Percentiles rank a stretch among this genome's conserved stretches.
Evolutionary conservation across 2,329 filamentous ascomycete species (phyloP).

Genomic region (Akanthomyces muscarius): DNA sequence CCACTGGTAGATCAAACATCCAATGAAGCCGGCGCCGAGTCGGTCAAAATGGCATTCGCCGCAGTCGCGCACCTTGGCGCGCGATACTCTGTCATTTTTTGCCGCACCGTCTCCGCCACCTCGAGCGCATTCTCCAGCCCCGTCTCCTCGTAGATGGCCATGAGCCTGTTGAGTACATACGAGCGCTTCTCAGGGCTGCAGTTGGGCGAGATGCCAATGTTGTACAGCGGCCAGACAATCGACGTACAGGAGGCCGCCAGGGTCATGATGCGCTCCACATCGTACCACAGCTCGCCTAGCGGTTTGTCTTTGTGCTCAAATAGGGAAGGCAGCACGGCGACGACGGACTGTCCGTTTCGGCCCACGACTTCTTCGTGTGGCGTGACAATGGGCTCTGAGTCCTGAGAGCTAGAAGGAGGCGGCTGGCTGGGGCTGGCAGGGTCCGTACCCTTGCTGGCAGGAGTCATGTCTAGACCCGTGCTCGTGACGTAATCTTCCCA

Average conservation of each 20-base stretch:
- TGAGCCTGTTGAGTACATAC: slow-evolving; percentile 43
- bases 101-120: slow-evolving; percentile 37
- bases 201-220: slow-evolving; percentile 44
- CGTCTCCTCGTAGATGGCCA: slow-evolving; percentile 43
- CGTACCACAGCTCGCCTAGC: slow-evolving; percentile 20
- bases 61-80: background rate
- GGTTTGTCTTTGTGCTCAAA: slow-evolving; percentile 29
- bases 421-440: background rate
- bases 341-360: slow-evolving; percentile 3
- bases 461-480: slow-evolving; percentile 13
- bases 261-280: slow-evolving; percentile 45
- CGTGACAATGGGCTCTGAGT: slow-evolving; percentile 10
- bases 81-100: slow-evolving; percentile 9
- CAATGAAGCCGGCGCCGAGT: background rate
- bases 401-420: background rate
- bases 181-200: slow-evolving; percentile 38
- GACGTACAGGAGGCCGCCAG: slow-evolving; percentile 46
- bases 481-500: slow-evolving; percentile 32
- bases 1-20: background rate
- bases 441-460: background rate
- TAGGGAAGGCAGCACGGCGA: slow-evolving; percentile 20
- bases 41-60: background rate
- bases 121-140: slow-evolving; percentile 42
- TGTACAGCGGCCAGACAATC: slow-evolving; percentile 48
- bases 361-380: slow-evolving; percentile 9